Conservation (phyloP, 2,329 filamentous ascomycete species). For the Didymella pomorum region DNA sequence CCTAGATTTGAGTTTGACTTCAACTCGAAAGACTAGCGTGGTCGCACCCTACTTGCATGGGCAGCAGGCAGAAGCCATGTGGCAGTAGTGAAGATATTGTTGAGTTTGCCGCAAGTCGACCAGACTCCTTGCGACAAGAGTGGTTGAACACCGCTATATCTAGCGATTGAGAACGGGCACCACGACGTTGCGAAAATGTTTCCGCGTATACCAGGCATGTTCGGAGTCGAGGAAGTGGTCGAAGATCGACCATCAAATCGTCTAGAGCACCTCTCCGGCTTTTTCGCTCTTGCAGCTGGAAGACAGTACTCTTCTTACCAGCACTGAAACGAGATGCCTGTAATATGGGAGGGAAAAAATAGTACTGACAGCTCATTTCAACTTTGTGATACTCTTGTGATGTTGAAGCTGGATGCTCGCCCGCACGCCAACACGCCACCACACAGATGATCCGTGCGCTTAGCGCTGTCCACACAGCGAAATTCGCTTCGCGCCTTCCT, state of each 20-base stretch:
- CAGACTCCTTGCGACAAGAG: not conserved
- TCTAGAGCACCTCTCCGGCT: no score
- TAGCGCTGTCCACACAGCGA: constrained; percentile 10
- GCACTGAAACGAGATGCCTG: no score
- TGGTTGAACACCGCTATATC: not conserved
- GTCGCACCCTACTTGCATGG: not conserved
- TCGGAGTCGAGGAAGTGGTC: no score
- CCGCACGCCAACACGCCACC: not conserved
- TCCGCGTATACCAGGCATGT: no score
- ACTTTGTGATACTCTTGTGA: no score
- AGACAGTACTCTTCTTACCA: no score
- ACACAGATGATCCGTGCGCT: not conserved
- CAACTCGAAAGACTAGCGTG: not conserved
- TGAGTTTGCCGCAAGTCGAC: no score
- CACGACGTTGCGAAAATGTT: not conserved
- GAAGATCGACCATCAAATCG: no score
- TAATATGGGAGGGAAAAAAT: no score
- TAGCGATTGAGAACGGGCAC: not conserved
- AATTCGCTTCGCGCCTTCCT: constrained; percentile 19
- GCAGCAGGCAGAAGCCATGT: not conserved
- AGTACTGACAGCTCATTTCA: no score
- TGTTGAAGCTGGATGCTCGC: not conserved
- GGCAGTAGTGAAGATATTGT: not conserved
- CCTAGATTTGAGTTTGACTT: no score
- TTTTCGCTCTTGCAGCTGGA: no score